Percentiles rank a stretch among this genome's conserved stretches.
Conservation (phyloP, 2,329 filamentous ascomycete species). For the Neodidymelliopsis sp. region DNA sequence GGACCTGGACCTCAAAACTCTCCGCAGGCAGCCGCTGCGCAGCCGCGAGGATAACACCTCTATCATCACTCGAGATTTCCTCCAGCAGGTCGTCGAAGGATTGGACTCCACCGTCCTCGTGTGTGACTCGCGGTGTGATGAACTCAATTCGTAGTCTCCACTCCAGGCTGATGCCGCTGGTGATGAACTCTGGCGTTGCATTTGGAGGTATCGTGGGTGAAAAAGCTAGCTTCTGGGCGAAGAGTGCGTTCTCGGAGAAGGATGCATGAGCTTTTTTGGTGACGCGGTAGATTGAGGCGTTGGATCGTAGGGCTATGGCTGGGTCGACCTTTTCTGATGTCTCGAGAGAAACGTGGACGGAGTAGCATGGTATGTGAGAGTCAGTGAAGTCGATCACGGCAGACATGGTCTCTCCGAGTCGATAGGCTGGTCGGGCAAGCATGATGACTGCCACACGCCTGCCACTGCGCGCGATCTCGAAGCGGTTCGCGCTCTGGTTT, state of each 20-base stretch:
- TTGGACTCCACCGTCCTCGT: conserved; percentile 42
- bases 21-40: conserved; percentile 82
- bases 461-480: conserved; percentile 94
- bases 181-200: conserved; percentile 91
- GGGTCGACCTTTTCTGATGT: conserved; percentile 84
- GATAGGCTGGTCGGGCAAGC: conserved; percentile 85
- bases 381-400: conserved; percentile 84
- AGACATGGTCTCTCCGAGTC: conserved; percentile 85
- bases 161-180: conserved; percentile 82
- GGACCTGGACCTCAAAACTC: conserved; percentile 89
- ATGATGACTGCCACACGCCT: conserved; percentile 89
- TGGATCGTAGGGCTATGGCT: conserved; percentile 81
- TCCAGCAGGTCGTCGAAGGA: conserved; percentile 68
- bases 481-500: conserved; percentile 87
- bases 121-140: conserved; percentile 72
- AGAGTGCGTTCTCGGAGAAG: conserved; percentile 82
- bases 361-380: conserved; percentile 82
- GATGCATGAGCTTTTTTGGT: conserved; percentile 83
- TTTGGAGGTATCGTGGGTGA: conserved; percentile 80
- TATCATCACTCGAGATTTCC: conserved; percentile 78
- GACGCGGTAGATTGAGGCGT: conserved; percentile 84
- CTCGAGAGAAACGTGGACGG: conserved; percentile 83
- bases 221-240: conserved; percentile 79
- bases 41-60: conserved; percentile 78
- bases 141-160: conserved; percentile 95